Conservation (phyloP, 2,329 filamentous ascomycete genomes). For the Chrysosphaeria jannelii region DNA sequence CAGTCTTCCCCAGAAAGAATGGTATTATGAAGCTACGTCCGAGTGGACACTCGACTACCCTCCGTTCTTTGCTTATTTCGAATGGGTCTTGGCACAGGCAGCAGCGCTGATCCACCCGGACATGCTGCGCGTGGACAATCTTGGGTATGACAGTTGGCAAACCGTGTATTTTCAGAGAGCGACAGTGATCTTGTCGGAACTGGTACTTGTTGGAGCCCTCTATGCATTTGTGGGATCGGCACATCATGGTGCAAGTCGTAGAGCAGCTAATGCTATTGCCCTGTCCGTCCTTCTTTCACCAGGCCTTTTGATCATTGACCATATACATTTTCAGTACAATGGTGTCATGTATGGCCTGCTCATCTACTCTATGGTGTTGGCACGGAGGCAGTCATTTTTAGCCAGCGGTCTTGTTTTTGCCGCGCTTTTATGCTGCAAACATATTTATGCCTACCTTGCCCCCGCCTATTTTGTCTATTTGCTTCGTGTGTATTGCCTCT, state of each 20-base stretch:
- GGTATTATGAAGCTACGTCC: conserved; percentile 94
- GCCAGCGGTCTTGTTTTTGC: conserved; percentile 63
- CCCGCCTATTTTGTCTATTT: conserved; percentile 89
- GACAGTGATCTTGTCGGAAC: conserved; percentile 65
- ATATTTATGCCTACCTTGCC: conserved; percentile 90
- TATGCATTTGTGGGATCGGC: conserved; percentile 50
- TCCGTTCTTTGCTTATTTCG: conserved; percentile 91
- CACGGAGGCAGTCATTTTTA: conserved; percentile 43
- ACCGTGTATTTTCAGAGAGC: conserved; percentile 77
- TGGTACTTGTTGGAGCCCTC: conserved; percentile 58
- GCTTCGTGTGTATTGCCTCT: conserved; percentile 67
- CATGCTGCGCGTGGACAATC: conserved; percentile 56
- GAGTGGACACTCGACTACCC: conserved; percentile 99
- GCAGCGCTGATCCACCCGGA: conserved; percentile 48
- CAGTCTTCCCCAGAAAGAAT: conserved; percentile 58
- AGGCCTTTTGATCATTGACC: conserved; percentile 84
- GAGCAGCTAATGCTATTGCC: conserved; percentile 56
- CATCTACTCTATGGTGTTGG: conserved; percentile 59
- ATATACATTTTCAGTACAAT: conserved; percentile 98
- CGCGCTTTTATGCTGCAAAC: conserved; percentile 69
- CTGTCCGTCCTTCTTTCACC: conserved; percentile 77
- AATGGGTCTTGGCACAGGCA: conserved; percentile 65
- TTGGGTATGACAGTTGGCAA: conserved; percentile 74
- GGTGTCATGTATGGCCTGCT: conserved; percentile 83
- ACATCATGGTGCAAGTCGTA: conserved; percentile 24